Base-by-base conservation (phyloP, 441 rosid genomes). In the Eruca vesicaria region DNA sequence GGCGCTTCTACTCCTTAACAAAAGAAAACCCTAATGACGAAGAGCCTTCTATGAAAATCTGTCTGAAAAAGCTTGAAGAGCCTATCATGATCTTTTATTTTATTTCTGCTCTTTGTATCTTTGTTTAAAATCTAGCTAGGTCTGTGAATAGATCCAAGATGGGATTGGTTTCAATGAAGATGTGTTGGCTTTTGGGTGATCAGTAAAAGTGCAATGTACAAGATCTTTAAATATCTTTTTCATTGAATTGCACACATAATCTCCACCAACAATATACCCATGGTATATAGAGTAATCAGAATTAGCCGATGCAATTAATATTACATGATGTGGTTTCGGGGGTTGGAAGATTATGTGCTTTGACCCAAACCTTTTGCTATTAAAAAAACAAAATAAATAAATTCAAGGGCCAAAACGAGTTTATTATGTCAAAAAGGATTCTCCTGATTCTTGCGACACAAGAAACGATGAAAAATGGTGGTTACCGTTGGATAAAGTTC, bases 401-500 rank as follows among this genome's bases (percentile, higher is more conserved):
- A 72, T 90, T 94, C 83, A 86, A 84, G 81, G 88, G 73, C 43
- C 73, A 69, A 14, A 36, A 56, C 23, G 75, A 76, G 59, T 76
- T 76, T 63, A n/a, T 7, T 76, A 70, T 15, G 80, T 82, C 11
- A 72, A 76, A 1, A 82, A 57, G 73, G 69, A 76, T 61, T 81
- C 79, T 6, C 63, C 71, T 52, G 74, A 73, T 63, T 80, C 80
- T 12, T 43, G 53, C 7, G 76, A 67, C 1, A n/a, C 59, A 72
- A 82, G 72, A 81, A 78, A 38, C n/a, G 86, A 76, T 23, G 86
- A 83, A 32, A 85, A 86, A 73, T 81, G 90, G 90, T 84, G 87
- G 90, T 82, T 84, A 9, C 90, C 92, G 1, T 72, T 76, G 11
- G 86, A 83, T 29, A 82, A 83, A 68, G 86, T 86, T 56, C 89